A percentile compares a stretch with the other conserved stretches of the same genome.
These are phyloP conservation scores for Solanum okadae DNA, from an alignment of 257 asterid genomes.

Conservation along the genomic window DNA sequence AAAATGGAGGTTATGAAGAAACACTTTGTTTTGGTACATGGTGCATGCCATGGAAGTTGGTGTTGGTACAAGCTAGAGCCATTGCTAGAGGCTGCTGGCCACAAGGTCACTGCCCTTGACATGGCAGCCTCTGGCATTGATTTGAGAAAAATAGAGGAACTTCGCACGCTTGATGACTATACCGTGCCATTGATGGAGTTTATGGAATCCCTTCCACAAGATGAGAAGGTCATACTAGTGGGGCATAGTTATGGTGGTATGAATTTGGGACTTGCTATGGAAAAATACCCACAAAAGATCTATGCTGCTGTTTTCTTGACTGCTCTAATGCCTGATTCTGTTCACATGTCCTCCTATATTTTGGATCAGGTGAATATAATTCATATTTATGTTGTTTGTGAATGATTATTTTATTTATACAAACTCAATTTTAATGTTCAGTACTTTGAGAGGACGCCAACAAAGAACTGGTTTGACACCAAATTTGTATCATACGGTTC, in stretches of 20 bases:
- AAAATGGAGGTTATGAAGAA: too few relatives aligned
- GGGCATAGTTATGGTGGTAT: neutral
- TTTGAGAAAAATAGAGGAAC: neutral
- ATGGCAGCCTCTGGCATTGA: neutral
- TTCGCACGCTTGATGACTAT: neutral
- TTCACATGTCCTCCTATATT: neutral
- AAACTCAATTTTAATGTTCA: neutral
- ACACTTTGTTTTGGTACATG: neutral
- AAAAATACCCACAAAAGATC: neutral
- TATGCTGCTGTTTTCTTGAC: neutral
- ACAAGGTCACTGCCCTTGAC: neutral
- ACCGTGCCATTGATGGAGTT: neutral
- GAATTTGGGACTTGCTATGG: neutral
- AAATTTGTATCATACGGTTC: slow-evolving; percentile 18
- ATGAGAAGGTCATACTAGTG: neutral
- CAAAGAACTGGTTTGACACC: slow-evolving; percentile 21
- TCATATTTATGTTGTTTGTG: neutral
- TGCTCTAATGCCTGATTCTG: neutral
- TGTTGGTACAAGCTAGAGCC: neutral
- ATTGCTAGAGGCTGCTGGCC: neutral
- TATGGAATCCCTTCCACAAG: neutral
- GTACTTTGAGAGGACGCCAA: slow-evolving; percentile 7
- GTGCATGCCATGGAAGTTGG: neutral
- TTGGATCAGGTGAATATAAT: neutral
- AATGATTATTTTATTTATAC: neutral